phyloP scores from a whole-genome alignment of 2,329 filamentous ascomycete species.

The Apiospora aurea region DNA sequence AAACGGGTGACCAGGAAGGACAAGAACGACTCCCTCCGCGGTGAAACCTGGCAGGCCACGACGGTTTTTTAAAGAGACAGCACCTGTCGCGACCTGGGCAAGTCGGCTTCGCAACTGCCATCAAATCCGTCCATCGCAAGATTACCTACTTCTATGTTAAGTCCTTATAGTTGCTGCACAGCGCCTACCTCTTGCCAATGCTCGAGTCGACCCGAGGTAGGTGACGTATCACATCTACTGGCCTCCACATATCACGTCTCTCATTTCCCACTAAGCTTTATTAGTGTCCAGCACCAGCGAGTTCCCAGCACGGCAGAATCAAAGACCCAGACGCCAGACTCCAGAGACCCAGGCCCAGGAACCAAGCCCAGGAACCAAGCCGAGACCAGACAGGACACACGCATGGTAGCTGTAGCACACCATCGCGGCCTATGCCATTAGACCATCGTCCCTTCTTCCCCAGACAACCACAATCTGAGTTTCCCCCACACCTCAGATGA shows the following conservation, averaged over 20 bases:
- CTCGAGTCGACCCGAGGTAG: background rate
- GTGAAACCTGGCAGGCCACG: background rate
- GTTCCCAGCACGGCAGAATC: slow-evolving; percentile 4
- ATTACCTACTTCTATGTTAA: no score
- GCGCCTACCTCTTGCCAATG: background rate
- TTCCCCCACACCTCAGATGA: slow-evolving; percentile 15
- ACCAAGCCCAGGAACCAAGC: background rate
- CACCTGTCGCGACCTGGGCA: background rate
- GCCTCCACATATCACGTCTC: slow-evolving; percentile 16
- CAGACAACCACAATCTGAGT: slow-evolving; percentile 20
- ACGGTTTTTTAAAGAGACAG: background rate
- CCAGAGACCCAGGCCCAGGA: background rate
- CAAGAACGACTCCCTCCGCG: background rate
- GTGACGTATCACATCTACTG: slow-evolving; percentile 9
- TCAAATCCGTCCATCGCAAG: no score
- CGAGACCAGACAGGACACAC: slow-evolving; percentile 8
- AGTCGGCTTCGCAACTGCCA: no score
- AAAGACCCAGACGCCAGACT: background rate
- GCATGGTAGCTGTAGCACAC: slow-evolving; percentile 1
- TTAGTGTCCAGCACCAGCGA: background rate
- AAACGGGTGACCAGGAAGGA: background rate
- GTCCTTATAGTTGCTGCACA: background rate
- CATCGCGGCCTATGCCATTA: background rate
- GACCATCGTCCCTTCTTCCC: background rate
- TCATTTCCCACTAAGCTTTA: slow-evolving; percentile 16